Evolutionary conservation across 2,329 filamentous ascomycete genomes (phyloP), one percentile per base, ranked within the genome.

Genomic region (Eutypella sp.): DNA sequence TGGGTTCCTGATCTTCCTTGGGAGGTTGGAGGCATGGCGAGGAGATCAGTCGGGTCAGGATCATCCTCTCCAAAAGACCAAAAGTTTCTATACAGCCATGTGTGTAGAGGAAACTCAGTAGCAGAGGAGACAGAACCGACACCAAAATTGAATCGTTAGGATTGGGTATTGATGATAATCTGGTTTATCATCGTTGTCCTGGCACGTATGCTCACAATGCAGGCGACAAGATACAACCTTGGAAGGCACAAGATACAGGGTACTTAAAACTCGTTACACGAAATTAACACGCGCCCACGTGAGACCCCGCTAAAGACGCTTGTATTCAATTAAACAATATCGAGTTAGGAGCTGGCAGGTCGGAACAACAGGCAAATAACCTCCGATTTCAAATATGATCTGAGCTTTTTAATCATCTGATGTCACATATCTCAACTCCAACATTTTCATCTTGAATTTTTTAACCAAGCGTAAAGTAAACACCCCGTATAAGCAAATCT

Each of bases 11-110:
- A 45, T 50, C 57, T 57, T 47, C 61, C 61, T 48, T 63, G 57
- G 24, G 61, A 62, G 29, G 60, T 59, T 9, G 61, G 61, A 42
- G 60, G 56, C 62, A 63, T 63, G n/a, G n/a, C n/a, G n/a, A n/a
- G n/a, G n/a, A n/a, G n/a, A n/a, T n/a, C n/a, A n/a, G n/a, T n/a
- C n/a, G n/a, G n/a, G n/a, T n/a, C n/a, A n/a, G n/a, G n/a, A n/a
- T n/a, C n/a, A n/a, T n/a, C n/a, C 44, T 19, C 13, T 39, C 31
- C 24, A 29, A 41, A 18, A 34, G 31, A n/a, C n/a, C n/a, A n/a
- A n/a, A n/a, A n/a, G n/a, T n/a, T n/a, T n/a, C n/a, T n/a, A n/a
- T n/a, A n/a, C n/a, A n/a, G 29, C 22, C 27, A 38, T 22, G 18
- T 36, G 25, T 15, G 41, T 34, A 29, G 41, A 40, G 40, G 15